Base-by-base conservation (phyloP, 495 filamentous ascomycete species). In the Hypoxylon lenormandii region DNA sequence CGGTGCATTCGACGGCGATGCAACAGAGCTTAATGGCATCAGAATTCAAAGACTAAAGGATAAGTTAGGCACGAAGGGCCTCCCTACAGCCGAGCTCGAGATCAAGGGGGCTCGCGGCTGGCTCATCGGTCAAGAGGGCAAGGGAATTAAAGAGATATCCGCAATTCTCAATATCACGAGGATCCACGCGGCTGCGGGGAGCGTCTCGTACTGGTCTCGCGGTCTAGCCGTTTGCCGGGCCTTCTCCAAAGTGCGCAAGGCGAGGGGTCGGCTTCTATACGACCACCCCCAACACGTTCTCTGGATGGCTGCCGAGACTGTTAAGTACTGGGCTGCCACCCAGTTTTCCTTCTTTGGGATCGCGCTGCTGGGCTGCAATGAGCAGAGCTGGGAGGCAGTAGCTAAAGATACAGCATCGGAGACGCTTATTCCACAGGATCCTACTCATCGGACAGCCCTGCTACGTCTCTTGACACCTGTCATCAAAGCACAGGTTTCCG, bases 71-170 rank as follows among this genome's bases (percentile, higher is more conserved):
- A 90, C 89, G 4, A 86, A 83, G 58, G 78, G 86, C 21, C 74
- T 91, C 1, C 89, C 89, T 0, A 90, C 89, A 0, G 89, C 88
- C 7, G 89, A 91, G 63, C 78, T 91, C 4, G 86, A 88, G 57
- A 79, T 87, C 33, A 78, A 77, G n/a, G 81, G 81, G 4, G 84
- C 84, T 74, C 84, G 89, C 15, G 89, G 81, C 1, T 86, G 86
- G 72, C 79, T 91, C 3, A 69, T 91, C 43, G 89, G 89, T 4
- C 69, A 76, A 10, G 70, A 86, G 46, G 88, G 88, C 11, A 74
- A 85, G 15, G 89, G 89, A 4, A 79, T 89, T 13, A 81, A 81
- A 55, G 86, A 86, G 52, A 87, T 91, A 46, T 76, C 85, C 3
- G 83, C 85, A 5, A 79, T 91, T 18, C 79, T 91, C 11, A 91